Evolutionary conservation across 768 basidiomycete species (phyloP).

Genomic region (Suillus hirtellus): DNA sequence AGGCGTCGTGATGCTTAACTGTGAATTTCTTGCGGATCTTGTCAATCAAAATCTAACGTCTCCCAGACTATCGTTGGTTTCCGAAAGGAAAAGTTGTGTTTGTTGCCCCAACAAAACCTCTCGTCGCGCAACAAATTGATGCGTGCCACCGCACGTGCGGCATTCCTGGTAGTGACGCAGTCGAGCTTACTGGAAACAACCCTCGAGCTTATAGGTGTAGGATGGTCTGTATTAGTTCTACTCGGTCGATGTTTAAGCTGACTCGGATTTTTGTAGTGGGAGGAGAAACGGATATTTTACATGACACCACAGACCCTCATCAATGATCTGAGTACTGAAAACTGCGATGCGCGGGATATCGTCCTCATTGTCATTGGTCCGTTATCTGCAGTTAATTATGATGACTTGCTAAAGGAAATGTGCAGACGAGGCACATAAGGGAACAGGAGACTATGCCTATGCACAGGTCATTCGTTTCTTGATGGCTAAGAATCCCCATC

Average conservation of each 20-base stretch:
- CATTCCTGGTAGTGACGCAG: constrained; percentile 83
- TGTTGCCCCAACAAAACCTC: constrained; percentile 93
- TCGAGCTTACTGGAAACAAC: constrained; percentile 84
- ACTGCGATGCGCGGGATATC: constrained; percentile 77
- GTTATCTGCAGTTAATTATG: constrained; percentile 18
- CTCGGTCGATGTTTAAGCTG: background rate
- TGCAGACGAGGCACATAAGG: constrained; percentile 92
- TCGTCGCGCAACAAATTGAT: constrained; percentile 92
- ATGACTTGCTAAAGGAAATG: constrained; percentile 11
- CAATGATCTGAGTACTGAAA: constrained; percentile 76
- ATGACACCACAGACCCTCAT: constrained; percentile 95
- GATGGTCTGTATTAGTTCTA: constrained; percentile 48
- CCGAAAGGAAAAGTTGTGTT: constrained; percentile 92
- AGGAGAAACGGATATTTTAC: constrained; percentile 84
- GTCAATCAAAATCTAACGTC: constrained; percentile 9
- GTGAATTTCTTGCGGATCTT: constrained; percentile 41
- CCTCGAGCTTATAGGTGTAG: constrained; percentile 50
- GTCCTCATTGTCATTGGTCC: constrained; percentile 86
- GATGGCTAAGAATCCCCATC: constrained; percentile 93
- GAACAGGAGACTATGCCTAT: constrained; percentile 92
- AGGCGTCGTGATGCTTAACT: constrained; percentile 94
- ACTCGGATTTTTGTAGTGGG: constrained; percentile 53
- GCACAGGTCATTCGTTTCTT: constrained; percentile 84
- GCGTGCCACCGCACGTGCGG: constrained; percentile 94
- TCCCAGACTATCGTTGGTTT: constrained; percentile 86